Evolutionary conservation across 1,284 basidiomycete genomes (phyloP).

Genomic region (Marasmius fiardii): DNA sequence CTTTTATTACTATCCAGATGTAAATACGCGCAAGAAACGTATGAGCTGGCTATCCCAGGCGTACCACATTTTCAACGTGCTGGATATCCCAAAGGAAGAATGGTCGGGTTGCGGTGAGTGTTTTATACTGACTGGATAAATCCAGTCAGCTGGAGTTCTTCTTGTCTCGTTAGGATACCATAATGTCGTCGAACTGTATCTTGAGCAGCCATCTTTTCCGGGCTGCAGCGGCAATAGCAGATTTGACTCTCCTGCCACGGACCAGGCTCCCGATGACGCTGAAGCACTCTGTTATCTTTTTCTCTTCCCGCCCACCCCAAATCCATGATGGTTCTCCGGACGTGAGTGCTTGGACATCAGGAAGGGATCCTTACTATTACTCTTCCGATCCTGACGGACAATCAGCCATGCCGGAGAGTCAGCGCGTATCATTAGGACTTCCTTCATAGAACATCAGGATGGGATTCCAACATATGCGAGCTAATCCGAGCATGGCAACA

Average conservation of each 20-base stretch:
- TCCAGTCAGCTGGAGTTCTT: no score
- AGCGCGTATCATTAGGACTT: background rate
- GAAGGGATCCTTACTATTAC: background rate
- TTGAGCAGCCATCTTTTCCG: no score
- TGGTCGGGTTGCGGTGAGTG: background rate
- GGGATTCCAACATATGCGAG: background rate
- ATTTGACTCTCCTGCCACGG: no score
- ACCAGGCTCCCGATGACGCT: no score
- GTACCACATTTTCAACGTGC: background rate
- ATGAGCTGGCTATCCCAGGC: background rate
- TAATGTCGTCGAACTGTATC: no score
- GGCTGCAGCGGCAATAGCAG: no score
- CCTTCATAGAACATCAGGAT: background rate
- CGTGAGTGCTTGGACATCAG: background rate
- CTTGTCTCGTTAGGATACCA: no score
- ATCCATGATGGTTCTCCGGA: background rate
- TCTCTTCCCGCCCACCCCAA: background rate
- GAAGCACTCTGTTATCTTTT: no score
- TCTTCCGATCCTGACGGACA: background rate
- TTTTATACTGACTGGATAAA: no score
- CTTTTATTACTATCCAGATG: background rate
- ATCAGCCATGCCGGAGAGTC: background rate
- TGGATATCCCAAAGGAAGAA: background rate
- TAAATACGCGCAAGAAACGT: no score
- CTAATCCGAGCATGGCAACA: background rate